Conservation (phyloP, 2,329 filamentous ascomycete species). For the Pyrenophora teres region DNA sequence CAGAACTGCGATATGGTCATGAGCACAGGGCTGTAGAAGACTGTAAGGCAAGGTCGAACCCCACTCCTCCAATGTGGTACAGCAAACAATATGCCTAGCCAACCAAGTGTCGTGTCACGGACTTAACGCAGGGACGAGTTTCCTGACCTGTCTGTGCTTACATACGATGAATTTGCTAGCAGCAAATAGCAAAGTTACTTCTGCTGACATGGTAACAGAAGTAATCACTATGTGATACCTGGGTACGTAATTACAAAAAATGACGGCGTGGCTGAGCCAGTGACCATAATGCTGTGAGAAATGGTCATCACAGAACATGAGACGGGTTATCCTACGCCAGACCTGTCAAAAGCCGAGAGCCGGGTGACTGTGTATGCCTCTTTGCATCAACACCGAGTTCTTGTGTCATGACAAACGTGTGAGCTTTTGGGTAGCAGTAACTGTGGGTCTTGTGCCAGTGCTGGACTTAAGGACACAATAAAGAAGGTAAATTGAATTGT, state of each 20-base stretch:
- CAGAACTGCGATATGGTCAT: neutral
- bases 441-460: neutral
- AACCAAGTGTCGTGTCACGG: constrained; percentile 18
- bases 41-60: constrained; percentile 18
- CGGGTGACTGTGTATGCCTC: constrained; percentile 20
- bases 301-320: constrained; percentile 4
- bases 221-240: neutral
- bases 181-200: neutral
- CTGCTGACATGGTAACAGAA: neutral
- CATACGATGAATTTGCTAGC: neutral
- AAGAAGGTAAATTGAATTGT: no score
- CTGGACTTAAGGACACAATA: constrained; percentile 4
- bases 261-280: neutral
- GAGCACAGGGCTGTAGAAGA: constrained; percentile 2
- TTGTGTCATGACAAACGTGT: neutral
- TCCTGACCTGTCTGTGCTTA: constrained; percentile 15
- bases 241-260: neutral
- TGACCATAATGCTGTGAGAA: constrained; percentile 16
- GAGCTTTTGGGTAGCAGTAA: neutral
- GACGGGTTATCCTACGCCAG: constrained; percentile 14
- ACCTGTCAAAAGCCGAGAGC: constrained; percentile 30
- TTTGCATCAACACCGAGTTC: neutral
- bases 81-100: constrained; percentile 1
- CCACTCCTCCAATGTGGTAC: constrained; percentile 14
- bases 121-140: constrained; percentile 22